Base-by-base conservation (phyloP, 2,329 filamentous ascomycete genomes). In the Cucurbitaria berberidis region DNA sequence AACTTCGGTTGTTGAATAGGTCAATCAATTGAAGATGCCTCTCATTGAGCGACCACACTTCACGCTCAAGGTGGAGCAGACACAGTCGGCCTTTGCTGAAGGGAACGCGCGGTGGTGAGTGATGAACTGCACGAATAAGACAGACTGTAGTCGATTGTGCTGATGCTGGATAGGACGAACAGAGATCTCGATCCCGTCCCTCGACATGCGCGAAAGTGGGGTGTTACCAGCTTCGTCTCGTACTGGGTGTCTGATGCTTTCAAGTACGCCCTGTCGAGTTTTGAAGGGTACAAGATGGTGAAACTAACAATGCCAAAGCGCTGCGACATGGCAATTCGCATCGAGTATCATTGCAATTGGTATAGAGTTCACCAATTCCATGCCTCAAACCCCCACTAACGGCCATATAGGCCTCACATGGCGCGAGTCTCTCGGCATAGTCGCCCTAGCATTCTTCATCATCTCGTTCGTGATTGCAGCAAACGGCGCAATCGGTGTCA, bases 381-480 rank as follows among this genome's bases (percentile, higher is more conserved):
- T 19, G 15, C 11, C 16, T 13, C 30, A 34, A n/a, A n/a, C 11
- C 5, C 11, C n/a, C 38, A 8, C 24, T 15, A 52, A 49, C 49
- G 16, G 44, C 13, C 5, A 26, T 18, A 11, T 35, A 72, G 83
- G 84, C 2, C 73, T 86, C 18, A 81, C 76, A 48, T 86, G 82
- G 77, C 76, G 78, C 42, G 84, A 86, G 63, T 81, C 81, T 3
- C 76, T 84, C 44, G 77, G 73, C 38, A 85, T 84, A 51, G 78
- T 82, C 26, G 80, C 80, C 15, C 67, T 81, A 16, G 77, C 75
- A 15, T 82, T 81, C 70, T 79, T 82, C 62, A 80, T 82, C 51
- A 79, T 84, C 35, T 81, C 79, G 30, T 77, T 84, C 38, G 83
- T 88, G n/a, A 87, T 87, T 38, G 81, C 82, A 11, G 76, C 82